Conservation (phyloP, 225 moss, liverwort and hornwort species). For the Straminergon stramineum region DNA sequence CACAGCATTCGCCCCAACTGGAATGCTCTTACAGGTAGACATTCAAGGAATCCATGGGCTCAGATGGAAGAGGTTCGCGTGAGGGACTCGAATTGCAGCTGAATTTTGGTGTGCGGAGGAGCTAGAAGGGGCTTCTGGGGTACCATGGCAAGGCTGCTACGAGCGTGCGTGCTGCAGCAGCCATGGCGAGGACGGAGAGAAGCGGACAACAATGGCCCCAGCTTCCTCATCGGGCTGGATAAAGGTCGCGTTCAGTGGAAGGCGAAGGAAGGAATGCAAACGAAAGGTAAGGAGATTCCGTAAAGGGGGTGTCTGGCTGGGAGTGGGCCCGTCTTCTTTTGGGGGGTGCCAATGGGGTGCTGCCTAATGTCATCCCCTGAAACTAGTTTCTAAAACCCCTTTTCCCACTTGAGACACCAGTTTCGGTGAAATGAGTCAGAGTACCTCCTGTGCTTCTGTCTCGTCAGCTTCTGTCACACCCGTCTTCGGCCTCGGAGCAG, state of each 20-base stretch:
- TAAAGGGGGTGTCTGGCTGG: not conserved
- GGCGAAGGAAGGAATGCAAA: not conserved
- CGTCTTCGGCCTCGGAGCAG: not conserved
- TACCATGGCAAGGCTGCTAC: not conserved
- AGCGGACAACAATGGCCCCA: constrained; percentile 2
- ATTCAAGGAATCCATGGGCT: not conserved
- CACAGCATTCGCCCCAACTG: not conserved
- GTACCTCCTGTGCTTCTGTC: not conserved
- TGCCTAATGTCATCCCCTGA: not conserved
- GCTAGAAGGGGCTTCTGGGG: not conserved
- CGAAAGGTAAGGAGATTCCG: not conserved
- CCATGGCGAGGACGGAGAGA: not conserved
- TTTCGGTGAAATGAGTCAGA: not conserved
- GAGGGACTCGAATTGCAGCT: not conserved
- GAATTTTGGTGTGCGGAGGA: not conserved
- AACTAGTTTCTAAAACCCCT: not conserved
- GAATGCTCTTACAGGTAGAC: not conserved
- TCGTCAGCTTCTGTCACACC: not conserved
- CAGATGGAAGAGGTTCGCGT: not conserved
- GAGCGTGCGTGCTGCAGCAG: not conserved
- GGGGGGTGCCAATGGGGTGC: not conserved
- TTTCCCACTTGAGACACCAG: not conserved
- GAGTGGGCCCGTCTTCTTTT: not conserved
- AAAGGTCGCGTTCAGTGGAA: not conserved
- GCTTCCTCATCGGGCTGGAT: constrained; percentile 11